Conservation (phyloP, 176 grass and related monocot species). For the Bolboschoenus planiculmis region DNA sequence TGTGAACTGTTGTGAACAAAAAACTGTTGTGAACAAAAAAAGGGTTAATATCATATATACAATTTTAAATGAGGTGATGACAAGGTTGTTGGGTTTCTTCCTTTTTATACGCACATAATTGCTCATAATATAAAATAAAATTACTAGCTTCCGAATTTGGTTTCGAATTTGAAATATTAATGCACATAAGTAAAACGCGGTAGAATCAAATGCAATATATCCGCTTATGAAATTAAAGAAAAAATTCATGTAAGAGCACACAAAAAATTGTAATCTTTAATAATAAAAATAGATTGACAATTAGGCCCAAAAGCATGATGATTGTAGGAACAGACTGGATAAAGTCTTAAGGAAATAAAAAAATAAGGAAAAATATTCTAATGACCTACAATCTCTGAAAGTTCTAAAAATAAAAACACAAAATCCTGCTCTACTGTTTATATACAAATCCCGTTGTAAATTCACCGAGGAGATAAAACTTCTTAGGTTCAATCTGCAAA, state of each 20-base stretch:
- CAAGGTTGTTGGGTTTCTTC: not conserved
- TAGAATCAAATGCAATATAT: not conserved
- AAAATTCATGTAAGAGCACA: too few relatives aligned
- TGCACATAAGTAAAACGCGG: too few relatives aligned
- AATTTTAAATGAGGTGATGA: too few relatives aligned
- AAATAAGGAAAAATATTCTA: not conserved
- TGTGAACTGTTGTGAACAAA: too few relatives aligned
- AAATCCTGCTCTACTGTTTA: conserved; percentile 6
- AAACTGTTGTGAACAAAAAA: too few relatives aligned
- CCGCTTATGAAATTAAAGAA: too few relatives aligned
- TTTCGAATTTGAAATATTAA: too few relatives aligned
- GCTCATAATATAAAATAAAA: not conserved
- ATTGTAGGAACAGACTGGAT: not conserved
- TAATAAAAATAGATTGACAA: not conserved
- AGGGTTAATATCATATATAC: too few relatives aligned
- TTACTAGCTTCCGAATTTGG: not conserved
- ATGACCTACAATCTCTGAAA: not conserved
- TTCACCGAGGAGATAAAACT: not conserved
- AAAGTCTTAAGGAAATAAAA: not conserved
- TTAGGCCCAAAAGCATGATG: not conserved
- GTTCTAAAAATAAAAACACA: not conserved
- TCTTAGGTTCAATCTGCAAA: not conserved
- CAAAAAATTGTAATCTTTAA: too few relatives aligned
- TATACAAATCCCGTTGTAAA: not conserved
- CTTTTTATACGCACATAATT: not conserved